These are phyloP conservation scores for Penstemon davidsonii DNA, from an alignment of 257 asterid species.

Conservation along the genomic window DNA sequence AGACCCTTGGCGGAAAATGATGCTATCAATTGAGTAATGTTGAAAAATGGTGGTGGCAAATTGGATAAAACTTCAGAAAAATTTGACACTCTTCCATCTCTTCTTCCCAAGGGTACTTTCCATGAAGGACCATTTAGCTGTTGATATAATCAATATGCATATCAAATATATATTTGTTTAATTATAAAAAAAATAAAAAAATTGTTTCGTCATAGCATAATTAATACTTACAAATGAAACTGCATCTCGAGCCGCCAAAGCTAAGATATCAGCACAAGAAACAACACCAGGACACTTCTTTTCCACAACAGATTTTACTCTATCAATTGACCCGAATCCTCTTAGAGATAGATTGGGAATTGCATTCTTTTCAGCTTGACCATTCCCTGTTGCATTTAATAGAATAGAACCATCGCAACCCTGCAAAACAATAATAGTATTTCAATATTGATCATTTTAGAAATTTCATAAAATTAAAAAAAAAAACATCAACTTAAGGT, in stretches of 20 bases:
- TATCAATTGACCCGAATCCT: slow-evolving; percentile 50
- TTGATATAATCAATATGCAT: no score
- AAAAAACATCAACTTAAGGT: no score
- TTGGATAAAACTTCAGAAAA: neutral
- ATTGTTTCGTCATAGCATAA: no score
- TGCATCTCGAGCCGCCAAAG: slow-evolving; percentile 49
- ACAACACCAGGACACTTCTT: slow-evolving; percentile 46
- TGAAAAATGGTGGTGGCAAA: slow-evolving; percentile 24
- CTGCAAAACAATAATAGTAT: slow-evolving; percentile 7
- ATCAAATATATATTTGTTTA: no score
- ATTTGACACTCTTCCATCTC: slow-evolving; percentile 22
- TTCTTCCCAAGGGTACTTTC: slow-evolving; percentile 18
- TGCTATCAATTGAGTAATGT: slow-evolving; percentile 8
- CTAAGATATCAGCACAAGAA: slow-evolving; percentile 55
- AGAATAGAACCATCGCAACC: slow-evolving; percentile 63
- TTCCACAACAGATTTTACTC: slow-evolving; percentile 49
- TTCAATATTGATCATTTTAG: no score
- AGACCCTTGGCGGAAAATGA: slow-evolving; percentile 20
- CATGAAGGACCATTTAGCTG: no score
- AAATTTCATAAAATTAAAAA: no score
- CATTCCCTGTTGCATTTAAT: slow-evolving; percentile 29
- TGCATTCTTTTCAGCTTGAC: slow-evolving; percentile 45
- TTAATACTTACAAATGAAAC: slow-evolving; percentile 9
- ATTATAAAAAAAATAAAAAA: no score
- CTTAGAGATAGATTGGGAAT: slow-evolving; percentile 46